These are phyloP conservation scores for Kluyveromyces siamensis DNA, from an alignment of 805 yeast genomes.

Conservation along the genomic window DNA sequence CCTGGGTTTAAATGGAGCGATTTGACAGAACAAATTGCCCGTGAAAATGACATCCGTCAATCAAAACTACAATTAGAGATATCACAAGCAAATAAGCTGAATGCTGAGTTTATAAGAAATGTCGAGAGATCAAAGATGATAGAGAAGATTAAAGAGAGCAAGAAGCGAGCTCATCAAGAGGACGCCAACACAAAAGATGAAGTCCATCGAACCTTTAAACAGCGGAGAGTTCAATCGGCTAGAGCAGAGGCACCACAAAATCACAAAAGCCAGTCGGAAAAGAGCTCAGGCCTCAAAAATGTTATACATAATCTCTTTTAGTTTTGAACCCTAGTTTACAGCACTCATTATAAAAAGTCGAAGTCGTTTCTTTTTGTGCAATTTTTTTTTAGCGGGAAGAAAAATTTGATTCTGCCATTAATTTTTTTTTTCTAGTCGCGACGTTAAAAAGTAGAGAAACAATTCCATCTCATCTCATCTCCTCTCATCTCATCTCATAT, in stretches of 20 bases:
- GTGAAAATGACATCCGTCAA: constrained; percentile 82
- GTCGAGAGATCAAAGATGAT: constrained; percentile 83
- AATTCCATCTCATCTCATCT: constrained; percentile 13
- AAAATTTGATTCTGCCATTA: not conserved
- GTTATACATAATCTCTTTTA: constrained; percentile 49
- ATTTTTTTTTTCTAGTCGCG: constrained; percentile 1
- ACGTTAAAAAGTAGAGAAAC: not conserved
- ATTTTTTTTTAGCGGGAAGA: not conserved
- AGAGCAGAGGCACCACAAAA: constrained; percentile 52
- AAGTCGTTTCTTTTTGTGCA: not conserved
- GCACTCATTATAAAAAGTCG: not conserved
- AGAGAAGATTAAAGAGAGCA: constrained; percentile 42
- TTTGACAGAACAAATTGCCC: constrained; percentile 84
- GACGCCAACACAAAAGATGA: constrained; percentile 21
- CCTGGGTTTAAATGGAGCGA: constrained; percentile 94
- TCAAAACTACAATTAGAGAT: constrained; percentile 82
- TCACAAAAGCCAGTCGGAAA: constrained; percentile 32
- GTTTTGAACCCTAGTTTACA: constrained; percentile 9
- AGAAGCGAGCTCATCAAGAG: constrained; percentile 19
- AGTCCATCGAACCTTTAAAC: constrained; percentile 52
- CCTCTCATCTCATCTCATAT: constrained; percentile 15
- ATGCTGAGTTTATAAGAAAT: constrained; percentile 72
- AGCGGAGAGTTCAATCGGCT: constrained; percentile 55
- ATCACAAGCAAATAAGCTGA: constrained; percentile 78
- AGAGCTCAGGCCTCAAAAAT: constrained; percentile 31